phyloP scores from a whole-genome alignment of 2,329 filamentous ascomycete genomes.

The Harringtonia aguacate region DNA sequence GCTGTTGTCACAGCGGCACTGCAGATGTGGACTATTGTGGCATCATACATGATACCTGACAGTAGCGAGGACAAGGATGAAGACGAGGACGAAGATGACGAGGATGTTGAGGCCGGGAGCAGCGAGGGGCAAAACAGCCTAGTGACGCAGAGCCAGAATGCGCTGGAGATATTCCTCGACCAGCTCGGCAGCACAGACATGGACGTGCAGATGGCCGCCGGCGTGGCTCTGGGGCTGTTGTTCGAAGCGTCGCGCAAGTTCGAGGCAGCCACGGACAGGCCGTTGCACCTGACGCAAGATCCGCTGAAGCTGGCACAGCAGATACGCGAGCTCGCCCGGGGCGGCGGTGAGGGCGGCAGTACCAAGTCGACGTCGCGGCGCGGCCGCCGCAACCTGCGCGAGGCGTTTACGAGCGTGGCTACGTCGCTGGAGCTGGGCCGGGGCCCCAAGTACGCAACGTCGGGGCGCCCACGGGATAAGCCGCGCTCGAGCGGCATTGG shows the following conservation, averaged over 20 bases:
- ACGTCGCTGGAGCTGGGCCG: constrained; percentile 43
- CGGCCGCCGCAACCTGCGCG: constrained; percentile 34
- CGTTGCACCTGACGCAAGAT: constrained; percentile 38
- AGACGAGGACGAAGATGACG: constrained; percentile 21
- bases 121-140: constrained; percentile 43
- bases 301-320: constrained; percentile 36
- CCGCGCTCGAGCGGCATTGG: constrained; percentile 28
- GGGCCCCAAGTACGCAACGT: constrained; percentile 43
- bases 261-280: constrained; percentile 37
- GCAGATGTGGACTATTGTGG: constrained; percentile 70
- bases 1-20: constrained; percentile 64
- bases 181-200: constrained; percentile 69
- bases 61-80: constrained; percentile 29
- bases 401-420: constrained; percentile 38
- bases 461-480: constrained; percentile 27
- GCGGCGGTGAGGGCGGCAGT: constrained; percentile 10
- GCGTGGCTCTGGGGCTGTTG: constrained; percentile 70
- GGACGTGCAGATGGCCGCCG: constrained; percentile 65
- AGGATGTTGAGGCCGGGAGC: constrained; percentile 70
- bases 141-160: constrained; percentile 51
- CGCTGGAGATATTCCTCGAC: constrained; percentile 73
- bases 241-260: constrained; percentile 57
- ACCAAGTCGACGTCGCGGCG: constrained; percentile 40
- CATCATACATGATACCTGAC: constrained; percentile 41
- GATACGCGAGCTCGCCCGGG: constrained; percentile 35